Base-by-base conservation (phyloP, 345 rosid species). In the Lepidium africanum region DNA sequence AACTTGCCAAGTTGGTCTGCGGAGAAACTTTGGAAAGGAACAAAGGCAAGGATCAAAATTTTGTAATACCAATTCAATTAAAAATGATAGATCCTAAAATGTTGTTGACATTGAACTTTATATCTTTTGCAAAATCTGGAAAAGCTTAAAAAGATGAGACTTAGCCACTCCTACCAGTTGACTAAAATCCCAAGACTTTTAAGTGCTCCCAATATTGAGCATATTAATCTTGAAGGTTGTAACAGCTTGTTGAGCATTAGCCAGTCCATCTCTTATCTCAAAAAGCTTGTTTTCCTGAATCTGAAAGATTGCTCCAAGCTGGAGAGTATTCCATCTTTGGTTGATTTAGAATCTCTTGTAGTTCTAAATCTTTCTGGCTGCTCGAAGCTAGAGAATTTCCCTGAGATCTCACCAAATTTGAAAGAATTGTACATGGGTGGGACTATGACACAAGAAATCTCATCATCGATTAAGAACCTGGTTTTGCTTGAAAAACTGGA, bases 21-120 rank as follows among this genome's bases (percentile, higher is more conserved):
- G 23, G 8, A 46, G 30, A 53, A 46, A 49, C 76, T 76, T n/a
- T 76, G 82, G 84, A 57, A 60, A 47, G 78, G 66, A 17, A 49
- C 17, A 8, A 62, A 12, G 65, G 82, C 9, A 72, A 52, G 3
- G 10, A 25, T 35, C n/a, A n/a, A n/a, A n/a, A n/a, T 39, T 6
- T 0, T 56, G 3, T 14, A 49, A 9, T 9, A 49, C 11, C 39
- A 65, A 3, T 27, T 60, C 16, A 30, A 0, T 51, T 0, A 21
- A 68, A 58, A 46, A 56, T 68, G 10, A 5, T 25, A 37, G 39
- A 5, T 16, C 9, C 0, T 59, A 3, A 49, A 59, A 12, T 32
- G 2, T 23, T 35, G 3, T 30, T 74, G 23, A 21, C 3, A 25
- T 6, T 27, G 10, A 0, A 56, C 38, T 37, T 1, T 41, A 6